Conservation (phyloP, 2,329 filamentous ascomycete genomes). For the Aciculosporium take region DNA sequence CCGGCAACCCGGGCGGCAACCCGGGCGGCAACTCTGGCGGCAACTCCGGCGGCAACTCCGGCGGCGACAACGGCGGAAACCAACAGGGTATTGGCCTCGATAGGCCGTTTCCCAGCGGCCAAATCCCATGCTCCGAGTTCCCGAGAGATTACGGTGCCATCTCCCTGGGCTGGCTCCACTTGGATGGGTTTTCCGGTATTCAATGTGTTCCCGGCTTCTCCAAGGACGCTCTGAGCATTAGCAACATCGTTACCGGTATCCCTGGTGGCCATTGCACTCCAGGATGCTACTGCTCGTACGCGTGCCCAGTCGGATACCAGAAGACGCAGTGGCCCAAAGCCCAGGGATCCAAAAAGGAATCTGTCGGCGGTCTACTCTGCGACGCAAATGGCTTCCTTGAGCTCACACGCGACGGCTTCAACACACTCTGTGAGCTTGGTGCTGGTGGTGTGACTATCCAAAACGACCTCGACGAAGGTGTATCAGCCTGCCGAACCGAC, state of each 20-base stretch:
- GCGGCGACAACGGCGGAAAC: constrained; percentile 13
- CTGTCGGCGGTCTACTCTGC: constrained; percentile 78
- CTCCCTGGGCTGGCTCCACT: constrained; percentile 49
- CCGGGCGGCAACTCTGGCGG: too few species aligned
- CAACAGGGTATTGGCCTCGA: constrained; percentile 50
- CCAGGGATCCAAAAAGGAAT: constrained; percentile 71
- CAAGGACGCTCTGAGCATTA: constrained; percentile 38
- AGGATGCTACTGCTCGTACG: constrained; percentile 75
- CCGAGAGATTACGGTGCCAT: constrained; percentile 72
- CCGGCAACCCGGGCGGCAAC: background rate
- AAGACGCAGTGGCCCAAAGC: constrained; percentile 76
- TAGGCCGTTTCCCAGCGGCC: constrained; percentile 59
- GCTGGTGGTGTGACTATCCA: constrained; percentile 55
- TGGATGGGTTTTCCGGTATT: constrained; percentile 68
- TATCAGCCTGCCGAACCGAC: constrained; percentile 82
- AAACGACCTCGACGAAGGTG: constrained; percentile 55
- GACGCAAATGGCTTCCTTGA: constrained; percentile 56
- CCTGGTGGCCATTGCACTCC: constrained; percentile 44
- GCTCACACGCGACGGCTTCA: constrained; percentile 54
- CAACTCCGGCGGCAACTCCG: too few species aligned
- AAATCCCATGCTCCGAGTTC: constrained; percentile 57
- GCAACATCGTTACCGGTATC: constrained; percentile 49
- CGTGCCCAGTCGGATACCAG: constrained; percentile 80
- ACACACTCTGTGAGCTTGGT: constrained; percentile 62
- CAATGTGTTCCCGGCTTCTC: constrained; percentile 46